These are phyloP conservation scores for Wickerhamiella shivajii DNA, from an alignment of 805 yeast genomes.

Conservation along the genomic window DNA sequence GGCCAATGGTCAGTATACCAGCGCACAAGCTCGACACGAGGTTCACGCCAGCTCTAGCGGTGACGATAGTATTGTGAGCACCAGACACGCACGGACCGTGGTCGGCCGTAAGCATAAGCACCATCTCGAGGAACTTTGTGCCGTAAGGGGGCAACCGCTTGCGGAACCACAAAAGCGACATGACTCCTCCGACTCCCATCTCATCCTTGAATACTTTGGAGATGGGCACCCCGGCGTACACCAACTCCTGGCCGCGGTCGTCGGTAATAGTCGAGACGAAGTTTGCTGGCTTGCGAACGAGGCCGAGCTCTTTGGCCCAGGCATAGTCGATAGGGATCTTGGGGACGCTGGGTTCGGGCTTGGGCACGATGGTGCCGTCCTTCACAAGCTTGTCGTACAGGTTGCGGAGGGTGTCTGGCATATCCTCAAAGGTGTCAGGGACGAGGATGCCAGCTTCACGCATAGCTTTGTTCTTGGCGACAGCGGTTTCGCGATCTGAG, in stretches of 20 bases:
- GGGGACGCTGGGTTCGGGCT: slow-evolving; percentile 32
- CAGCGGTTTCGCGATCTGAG: slow-evolving; percentile 56
- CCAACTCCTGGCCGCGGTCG: slow-evolving; percentile 34
- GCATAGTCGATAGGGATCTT: slow-evolving; percentile 35
- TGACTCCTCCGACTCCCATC: slow-evolving; percentile 35
- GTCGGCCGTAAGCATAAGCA: slow-evolving; percentile 35
- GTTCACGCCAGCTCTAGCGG: slow-evolving; percentile 36
- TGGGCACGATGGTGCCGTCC: slow-evolving; percentile 27
- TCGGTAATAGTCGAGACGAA: slow-evolving; percentile 35
- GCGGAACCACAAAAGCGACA: slow-evolving; percentile 34
- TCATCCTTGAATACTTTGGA: slow-evolving; percentile 34
- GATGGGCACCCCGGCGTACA: slow-evolving; percentile 34
- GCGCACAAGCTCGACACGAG: slow-evolving; percentile 32
- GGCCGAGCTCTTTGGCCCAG: slow-evolving; percentile 35
- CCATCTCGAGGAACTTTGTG: slow-evolving; percentile 33
- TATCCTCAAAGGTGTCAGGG: slow-evolving; percentile 54
- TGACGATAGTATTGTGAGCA: slow-evolving; percentile 35
- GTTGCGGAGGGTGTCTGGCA: slow-evolving; percentile 27
- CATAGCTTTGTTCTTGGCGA: slow-evolving; percentile 55
- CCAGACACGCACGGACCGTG: slow-evolving; percentile 36
- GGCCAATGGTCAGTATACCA: slow-evolving; percentile 32
- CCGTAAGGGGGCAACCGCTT: slow-evolving; percentile 32
- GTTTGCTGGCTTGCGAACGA: slow-evolving; percentile 34
- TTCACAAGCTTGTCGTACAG: slow-evolving; percentile 68
- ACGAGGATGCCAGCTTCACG: slow-evolving; percentile 88